These are phyloP conservation scores for Cryptococcus sp. DNA, from an alignment of 1,284 basidiomycete genomes.

Conservation along the genomic window DNA sequence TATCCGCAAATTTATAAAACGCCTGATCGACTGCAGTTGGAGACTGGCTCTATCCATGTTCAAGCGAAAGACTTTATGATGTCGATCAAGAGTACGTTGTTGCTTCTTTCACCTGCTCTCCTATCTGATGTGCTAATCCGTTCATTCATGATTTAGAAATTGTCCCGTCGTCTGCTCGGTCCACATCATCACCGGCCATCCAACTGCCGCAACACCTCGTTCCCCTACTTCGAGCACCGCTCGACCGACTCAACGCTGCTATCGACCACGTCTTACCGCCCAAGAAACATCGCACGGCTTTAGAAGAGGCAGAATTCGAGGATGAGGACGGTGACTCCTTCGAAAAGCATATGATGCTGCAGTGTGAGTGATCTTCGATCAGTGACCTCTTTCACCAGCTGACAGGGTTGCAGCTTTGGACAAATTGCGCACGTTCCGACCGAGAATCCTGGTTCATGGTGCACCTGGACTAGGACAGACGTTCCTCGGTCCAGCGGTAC, in stretches of 20 bases:
- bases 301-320: constrained; percentile 94
- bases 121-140: constrained; percentile 6
- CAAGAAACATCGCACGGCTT: constrained; percentile 70
- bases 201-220: constrained; percentile 85
- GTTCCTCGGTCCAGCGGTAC: constrained; percentile 83
- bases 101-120: neutral
- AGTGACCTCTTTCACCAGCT: neutral
- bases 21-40: constrained; percentile 77
- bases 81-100: constrained; percentile 81
- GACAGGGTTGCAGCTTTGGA: constrained; percentile 72
- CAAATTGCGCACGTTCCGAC: constrained; percentile 84
- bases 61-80: constrained; percentile 96
- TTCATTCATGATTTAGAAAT: constrained; percentile 62
- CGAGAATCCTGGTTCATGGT: constrained; percentile 84
- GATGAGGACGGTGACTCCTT: constrained; percentile 72
- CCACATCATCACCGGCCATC: constrained; percentile 78
- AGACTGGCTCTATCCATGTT: constrained; percentile 83
- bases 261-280: constrained; percentile 71
- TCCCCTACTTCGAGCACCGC: constrained; percentile 69
- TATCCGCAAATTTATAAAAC: constrained; percentile 99
- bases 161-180: constrained; percentile 91
- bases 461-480: constrained; percentile 83
- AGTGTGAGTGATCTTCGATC: constrained; percentile 62
- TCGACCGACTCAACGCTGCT: constrained; percentile 71
- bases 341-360: constrained; percentile 77